Conservation (phyloP, 2,329 filamentous ascomycete genomes). For the Alternaria triticimaculans region DNA sequence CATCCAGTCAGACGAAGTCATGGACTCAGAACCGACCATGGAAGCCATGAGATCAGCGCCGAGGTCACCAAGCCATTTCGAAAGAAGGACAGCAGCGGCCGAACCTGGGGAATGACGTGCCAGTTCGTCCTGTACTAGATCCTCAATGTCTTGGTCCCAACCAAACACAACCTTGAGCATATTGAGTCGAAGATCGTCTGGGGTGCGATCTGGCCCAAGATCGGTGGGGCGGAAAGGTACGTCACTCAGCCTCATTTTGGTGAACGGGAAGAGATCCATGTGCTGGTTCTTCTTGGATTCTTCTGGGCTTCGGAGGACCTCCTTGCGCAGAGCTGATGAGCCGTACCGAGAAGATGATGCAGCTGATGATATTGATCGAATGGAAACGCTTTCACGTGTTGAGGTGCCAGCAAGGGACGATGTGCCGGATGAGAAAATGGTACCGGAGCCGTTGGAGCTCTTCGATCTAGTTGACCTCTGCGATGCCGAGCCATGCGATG, state of each 20-base stretch:
- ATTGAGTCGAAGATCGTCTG: conserved; percentile 81
- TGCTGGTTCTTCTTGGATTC: conserved; percentile 64
- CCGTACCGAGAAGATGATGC: conserved; percentile 51
- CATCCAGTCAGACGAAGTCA: conserved; percentile 97
- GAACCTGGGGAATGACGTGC: conserved; percentile 75
- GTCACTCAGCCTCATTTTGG: conserved; percentile 78
- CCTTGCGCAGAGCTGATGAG: conserved; percentile 78
- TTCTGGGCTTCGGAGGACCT: conserved; percentile 79
- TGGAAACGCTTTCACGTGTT: conserved; percentile 63
- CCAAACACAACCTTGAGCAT: conserved; percentile 96
- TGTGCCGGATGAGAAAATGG: conserved; percentile 72
- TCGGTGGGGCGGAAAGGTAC: conserved; percentile 79
- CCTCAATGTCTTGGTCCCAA: conserved; percentile 85
- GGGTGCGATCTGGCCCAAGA: conserved; percentile 52
- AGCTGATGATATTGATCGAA: conserved; percentile 58
- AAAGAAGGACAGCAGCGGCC: conserved; percentile 78
- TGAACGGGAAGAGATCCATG: conserved; percentile 85
- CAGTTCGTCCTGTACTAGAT: conserved; percentile 84
- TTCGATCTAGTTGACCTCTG: conserved; percentile 34
- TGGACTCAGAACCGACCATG: conserved; percentile 77
- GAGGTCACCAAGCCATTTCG: conserved; percentile 91
- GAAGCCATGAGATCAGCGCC: conserved; percentile 81
- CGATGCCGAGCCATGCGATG: conserved; percentile 29
- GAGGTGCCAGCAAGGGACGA: conserved; percentile 54
- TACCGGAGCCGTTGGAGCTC: conserved; percentile 57